These are phyloP conservation scores for Pichia cactophila DNA, from an alignment of 1,139 yeast genomes.

Conservation along the genomic window DNA sequence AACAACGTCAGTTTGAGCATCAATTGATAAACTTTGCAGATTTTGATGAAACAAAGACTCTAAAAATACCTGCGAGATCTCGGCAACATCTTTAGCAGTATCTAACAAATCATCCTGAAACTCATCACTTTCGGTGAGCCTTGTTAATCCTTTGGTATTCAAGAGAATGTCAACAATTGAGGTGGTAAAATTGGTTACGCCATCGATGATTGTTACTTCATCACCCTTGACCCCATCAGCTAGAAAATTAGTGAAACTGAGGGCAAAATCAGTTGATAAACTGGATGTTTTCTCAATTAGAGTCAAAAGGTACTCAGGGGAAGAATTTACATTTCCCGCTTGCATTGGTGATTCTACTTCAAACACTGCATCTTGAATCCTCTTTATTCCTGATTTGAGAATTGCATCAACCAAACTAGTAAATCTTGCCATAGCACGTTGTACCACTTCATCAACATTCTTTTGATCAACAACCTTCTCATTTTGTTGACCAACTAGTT, in stretches of 20 bases:
- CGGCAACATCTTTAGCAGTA: constrained; percentile 51
- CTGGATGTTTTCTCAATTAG: constrained; percentile 66
- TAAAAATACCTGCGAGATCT: constrained; percentile 57
- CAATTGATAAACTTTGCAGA: constrained; percentile 43
- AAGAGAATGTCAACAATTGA: constrained; percentile 59
- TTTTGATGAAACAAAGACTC: constrained; percentile 49
- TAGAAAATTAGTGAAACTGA: constrained; percentile 66
- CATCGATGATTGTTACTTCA: constrained; percentile 57
- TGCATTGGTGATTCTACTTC: constrained; percentile 75
- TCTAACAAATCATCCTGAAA: constrained; percentile 46
- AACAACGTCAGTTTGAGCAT: constrained; percentile 64
- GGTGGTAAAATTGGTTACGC: constrained; percentile 61
- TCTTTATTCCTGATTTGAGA: constrained; percentile 58
- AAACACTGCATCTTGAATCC: constrained; percentile 67
- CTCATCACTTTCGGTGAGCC: constrained; percentile 38
- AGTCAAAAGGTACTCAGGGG: constrained; percentile 66
- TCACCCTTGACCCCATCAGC: constrained; percentile 75
- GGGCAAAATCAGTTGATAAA: constrained; percentile 74
- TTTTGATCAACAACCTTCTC: constrained; percentile 49
- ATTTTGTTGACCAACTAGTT: constrained; percentile 49
- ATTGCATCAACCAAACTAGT: constrained; percentile 64
- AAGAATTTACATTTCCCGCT: constrained; percentile 73
- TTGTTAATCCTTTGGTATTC: constrained; percentile 62
- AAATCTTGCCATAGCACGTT: constrained; percentile 45
- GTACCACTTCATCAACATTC: constrained; percentile 49